phyloP scores from a whole-genome alignment of 805 yeast genomes.

The Sungouiozyma ichnusensis region DNA sequence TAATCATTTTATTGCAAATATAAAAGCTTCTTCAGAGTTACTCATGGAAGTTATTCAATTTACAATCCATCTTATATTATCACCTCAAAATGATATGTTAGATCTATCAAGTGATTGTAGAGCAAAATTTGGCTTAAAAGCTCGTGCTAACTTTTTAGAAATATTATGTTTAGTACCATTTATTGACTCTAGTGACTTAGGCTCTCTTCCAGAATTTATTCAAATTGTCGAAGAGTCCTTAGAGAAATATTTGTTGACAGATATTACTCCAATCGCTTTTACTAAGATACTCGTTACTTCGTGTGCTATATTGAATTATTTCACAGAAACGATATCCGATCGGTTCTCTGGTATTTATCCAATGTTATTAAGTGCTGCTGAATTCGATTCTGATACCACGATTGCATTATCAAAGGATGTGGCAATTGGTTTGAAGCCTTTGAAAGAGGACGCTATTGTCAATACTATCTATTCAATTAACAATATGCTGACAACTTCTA shows the following conservation, averaged over 20 bases:
- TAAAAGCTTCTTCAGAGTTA: conserved; percentile 29
- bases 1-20: conserved; percentile 26
- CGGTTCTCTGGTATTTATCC: conserved; percentile 36
- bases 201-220: conserved; percentile 35
- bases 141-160: conserved; percentile 32
- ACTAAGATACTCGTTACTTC: conserved; percentile 38
- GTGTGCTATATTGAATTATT: conserved; percentile 43
- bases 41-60: conserved; percentile 21
- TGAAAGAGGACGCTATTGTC: conserved; percentile 73
- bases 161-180: conserved; percentile 25
- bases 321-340: conserved; percentile 27
- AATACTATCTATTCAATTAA: conserved; percentile 77
- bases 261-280: conserved; percentile 10
- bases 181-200: conserved; percentile 37
- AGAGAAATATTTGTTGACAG: conserved; percentile 35
- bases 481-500: conserved; percentile 55
- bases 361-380: conserved; percentile 45
- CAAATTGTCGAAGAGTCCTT: conserved; percentile 42
- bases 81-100: conserved; percentile 9
- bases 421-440: conserved; percentile 53
- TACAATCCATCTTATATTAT: conserved; percentile 15
- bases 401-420: conserved; percentile 44
- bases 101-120: conserved; percentile 14
- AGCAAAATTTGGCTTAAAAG: conserved; percentile 13
- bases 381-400: conserved; percentile 39